These are phyloP conservation scores for Phanerodontia chrysosporium DNA, from an alignment of 768 basidiomycete genomes.

Conservation along the genomic window DNA sequence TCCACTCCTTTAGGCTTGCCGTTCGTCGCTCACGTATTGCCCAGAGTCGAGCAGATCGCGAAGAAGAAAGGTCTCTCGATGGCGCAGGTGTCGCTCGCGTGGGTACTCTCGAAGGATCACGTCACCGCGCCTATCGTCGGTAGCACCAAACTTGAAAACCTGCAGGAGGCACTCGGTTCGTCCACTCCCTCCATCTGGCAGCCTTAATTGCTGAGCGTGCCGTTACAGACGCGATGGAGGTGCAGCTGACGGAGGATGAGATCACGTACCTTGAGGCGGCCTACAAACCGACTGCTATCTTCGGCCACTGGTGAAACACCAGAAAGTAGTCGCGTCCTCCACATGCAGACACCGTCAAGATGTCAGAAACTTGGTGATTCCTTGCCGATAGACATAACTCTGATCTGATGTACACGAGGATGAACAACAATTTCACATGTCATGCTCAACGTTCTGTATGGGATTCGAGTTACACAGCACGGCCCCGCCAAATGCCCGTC, in stretches of 20 bases:
- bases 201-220: too few relatives aligned
- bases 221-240: conserved; percentile 40
- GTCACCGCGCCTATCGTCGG: conserved; percentile 39
- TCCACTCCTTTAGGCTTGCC: neutral
- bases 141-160: conserved; percentile 31
- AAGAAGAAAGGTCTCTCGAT: conserved; percentile 35
- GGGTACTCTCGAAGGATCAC: conserved; percentile 26
- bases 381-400: too few relatives aligned
- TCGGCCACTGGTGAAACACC: conserved; percentile 25
- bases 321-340: too few relatives aligned
- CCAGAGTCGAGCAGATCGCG: conserved; percentile 35
- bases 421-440: too few relatives aligned
- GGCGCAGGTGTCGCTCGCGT: conserved; percentile 37
- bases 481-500: neutral
- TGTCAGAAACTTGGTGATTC: too few relatives aligned
- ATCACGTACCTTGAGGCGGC: conserved; percentile 50
- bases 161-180: conserved; percentile 35
- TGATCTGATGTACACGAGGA: too few relatives aligned
- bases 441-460: too few relatives aligned
- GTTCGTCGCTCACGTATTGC: neutral
- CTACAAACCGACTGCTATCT: conserved; percentile 40
- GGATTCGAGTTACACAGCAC: too few relatives aligned
- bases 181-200: neutral
- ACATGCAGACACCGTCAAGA: too few relatives aligned
- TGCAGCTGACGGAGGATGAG: conserved; percentile 53